Base-by-base conservation (phyloP, 2,329 filamentous ascomycete species). In the Mollisia scopiformis region DNA sequence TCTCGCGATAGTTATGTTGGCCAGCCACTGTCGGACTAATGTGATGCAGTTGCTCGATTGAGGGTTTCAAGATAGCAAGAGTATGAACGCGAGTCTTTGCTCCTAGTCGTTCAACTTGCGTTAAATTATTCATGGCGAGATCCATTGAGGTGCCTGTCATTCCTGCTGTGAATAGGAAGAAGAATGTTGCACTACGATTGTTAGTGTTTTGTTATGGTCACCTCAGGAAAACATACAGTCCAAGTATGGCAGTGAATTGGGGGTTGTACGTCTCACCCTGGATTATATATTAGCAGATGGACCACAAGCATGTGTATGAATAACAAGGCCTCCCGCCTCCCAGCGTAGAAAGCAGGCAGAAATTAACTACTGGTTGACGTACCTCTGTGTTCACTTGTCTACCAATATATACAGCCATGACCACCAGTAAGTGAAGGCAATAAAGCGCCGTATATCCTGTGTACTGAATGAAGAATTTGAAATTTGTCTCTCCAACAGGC, bases 381-480 rank as follows among this genome's bases (percentile, higher is more conserved):
- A 71, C 71, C 64, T 64, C 35, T 16, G 54, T 62, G 14, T 30
- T 57, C 21, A 77, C 74, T 55, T 86, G 78, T 56, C 87, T 61
- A 27, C 62, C 59, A 28, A 93, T 75, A 62, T 87, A 88, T 57
- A 89, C 84, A 2, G 86, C 87, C 62, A 87, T 79, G 0, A 88
- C 80, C 23, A 87, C 83, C 53, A 96, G 76, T 10, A 84, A 76
- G 61, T 91, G 84, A 2, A 80, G 75, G 66, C 88, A 92, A 68
- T 88, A 91, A 3, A 92, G 69, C 4, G 85, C 78, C 1, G 87
- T 87, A 73, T 95, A 97, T 46, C 85, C 82, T 16, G 88, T 87
- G 71, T 97, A 97, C 67, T 97, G 95, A 11, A 93, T 79, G 72
- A 99, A 98, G 76, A 92, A 97, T 70, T 97, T 97, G 79, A 94